Conservation (phyloP, 768 basidiomycete genomes). For the Punctularia strigosozonata region DNA sequence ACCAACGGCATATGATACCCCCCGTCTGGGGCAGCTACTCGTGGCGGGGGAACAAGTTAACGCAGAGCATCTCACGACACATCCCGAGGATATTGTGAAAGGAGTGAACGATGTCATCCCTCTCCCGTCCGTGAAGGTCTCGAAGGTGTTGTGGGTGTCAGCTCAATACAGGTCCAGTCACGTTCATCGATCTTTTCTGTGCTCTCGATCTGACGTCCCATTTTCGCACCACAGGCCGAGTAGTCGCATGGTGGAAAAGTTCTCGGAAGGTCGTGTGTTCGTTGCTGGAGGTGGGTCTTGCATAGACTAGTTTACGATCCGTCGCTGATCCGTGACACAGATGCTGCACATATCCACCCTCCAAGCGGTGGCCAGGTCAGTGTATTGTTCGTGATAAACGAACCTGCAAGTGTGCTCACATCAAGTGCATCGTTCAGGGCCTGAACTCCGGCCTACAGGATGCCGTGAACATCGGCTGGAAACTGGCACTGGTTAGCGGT, state of each 20-base stretch:
- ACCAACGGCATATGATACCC: too few relatives aligned
- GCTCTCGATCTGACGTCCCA: constrained; percentile 5
- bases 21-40: too few relatives aligned
- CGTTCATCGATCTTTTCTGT: constrained; percentile 7
- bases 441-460: constrained; percentile 19
- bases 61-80: too few relatives aligned
- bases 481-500: constrained; percentile 17
- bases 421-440: constrained; percentile 10
- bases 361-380: constrained; percentile 29
- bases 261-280: constrained; percentile 32
- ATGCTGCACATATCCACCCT: constrained; percentile 36
- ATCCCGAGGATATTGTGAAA: too few relatives aligned
- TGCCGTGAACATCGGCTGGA: constrained; percentile 19
- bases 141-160: constrained; percentile 15
- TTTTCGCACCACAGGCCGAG: constrained; percentile 24
- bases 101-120: too few relatives aligned
- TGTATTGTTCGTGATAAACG: not conserved
- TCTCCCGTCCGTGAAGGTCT: too few relatives aligned
- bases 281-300: constrained; percentile 30
- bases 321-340: constrained; percentile 13
- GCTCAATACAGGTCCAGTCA: constrained; percentile 18
- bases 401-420: not conserved
- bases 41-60: too few relatives aligned
- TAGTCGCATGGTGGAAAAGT: constrained; percentile 33
- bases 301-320: not conserved